Evolutionary conservation across 345 rosid genomes (phyloP).

Genomic region (Aquilaria sinensis): DNA sequence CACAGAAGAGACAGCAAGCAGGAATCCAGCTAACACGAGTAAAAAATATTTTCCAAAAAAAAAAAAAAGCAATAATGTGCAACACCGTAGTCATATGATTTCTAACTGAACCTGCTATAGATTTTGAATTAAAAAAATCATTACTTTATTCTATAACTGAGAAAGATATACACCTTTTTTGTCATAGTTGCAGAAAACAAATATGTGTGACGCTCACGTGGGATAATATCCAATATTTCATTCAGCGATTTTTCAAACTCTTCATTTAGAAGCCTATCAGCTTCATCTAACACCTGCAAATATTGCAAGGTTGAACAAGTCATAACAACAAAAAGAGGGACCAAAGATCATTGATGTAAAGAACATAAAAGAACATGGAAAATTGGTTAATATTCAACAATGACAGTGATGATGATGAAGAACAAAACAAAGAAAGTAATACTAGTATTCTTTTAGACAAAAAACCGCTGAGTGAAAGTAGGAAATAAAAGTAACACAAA

Average conservation of each 20-base stretch:
- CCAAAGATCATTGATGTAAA: not conserved
- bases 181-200: conserved; percentile 99
- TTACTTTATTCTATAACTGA: too few relatives aligned
- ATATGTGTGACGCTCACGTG: conserved; percentile 63
- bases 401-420: not conserved
- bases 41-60: too few relatives aligned
- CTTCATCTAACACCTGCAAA: conserved; percentile 90
- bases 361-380: not conserved
- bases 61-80: too few relatives aligned
- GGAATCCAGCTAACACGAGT: too few relatives aligned
- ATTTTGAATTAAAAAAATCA: too few relatives aligned
- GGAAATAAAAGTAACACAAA: too few relatives aligned
- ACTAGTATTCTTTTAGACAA: too few relatives aligned
- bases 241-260: conserved; percentile 92
- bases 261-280: conserved; percentile 87
- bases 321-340: not conserved
- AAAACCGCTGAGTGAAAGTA: too few relatives aligned
- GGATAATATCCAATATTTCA: conserved; percentile 66
- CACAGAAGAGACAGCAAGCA: too few relatives aligned
- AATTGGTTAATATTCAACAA: not conserved
- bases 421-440: too few relatives aligned
- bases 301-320: not conserved
- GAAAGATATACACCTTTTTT: conserved; percentile 50
- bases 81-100: too few relatives aligned
- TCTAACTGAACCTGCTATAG: too few relatives aligned